These are phyloP conservation scores for Phytophthora idaei DNA, from an alignment of 352 stramenopile species.

Conservation along the genomic window DNA sequence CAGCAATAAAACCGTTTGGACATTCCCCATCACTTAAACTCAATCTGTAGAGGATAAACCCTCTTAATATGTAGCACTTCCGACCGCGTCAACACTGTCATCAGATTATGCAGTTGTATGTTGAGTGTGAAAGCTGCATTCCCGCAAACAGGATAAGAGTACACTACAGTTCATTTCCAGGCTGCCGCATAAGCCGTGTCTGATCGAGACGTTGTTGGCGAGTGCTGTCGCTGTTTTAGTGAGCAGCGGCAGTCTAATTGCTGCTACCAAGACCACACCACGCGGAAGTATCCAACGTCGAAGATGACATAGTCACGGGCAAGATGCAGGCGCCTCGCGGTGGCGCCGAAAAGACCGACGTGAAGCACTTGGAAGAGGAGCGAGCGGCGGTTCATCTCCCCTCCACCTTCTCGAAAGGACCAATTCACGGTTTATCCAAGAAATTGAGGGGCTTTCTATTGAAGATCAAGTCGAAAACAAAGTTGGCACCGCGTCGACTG, in stretches of 20 bases:
- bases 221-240: not conserved
- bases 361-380: not conserved
- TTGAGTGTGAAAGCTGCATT: too few relatives aligned
- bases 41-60: too few relatives aligned
- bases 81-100: not conserved
- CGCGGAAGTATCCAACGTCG: too few relatives aligned
- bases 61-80: not conserved
- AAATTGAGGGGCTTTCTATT: not conserved
- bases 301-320: not conserved
- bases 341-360: not conserved
- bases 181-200: too few relatives aligned
- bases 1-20: slow-evolving; percentile 14
- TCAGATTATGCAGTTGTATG: too few relatives aligned
- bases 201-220: not conserved
- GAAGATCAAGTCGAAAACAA: not conserved
- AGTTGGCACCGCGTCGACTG: not conserved
- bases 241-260: not conserved
- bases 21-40: slow-evolving; percentile 2
- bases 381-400: not conserved
- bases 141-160: not conserved
- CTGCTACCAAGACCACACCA: not conserved
- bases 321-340: not conserved
- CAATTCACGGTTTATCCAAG: not conserved
- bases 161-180: not conserved
- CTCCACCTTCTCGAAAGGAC: not conserved